phyloP scores from a whole-genome alignment of 1,284 basidiomycete species.

The Ceratobasidium sp. region DNA sequence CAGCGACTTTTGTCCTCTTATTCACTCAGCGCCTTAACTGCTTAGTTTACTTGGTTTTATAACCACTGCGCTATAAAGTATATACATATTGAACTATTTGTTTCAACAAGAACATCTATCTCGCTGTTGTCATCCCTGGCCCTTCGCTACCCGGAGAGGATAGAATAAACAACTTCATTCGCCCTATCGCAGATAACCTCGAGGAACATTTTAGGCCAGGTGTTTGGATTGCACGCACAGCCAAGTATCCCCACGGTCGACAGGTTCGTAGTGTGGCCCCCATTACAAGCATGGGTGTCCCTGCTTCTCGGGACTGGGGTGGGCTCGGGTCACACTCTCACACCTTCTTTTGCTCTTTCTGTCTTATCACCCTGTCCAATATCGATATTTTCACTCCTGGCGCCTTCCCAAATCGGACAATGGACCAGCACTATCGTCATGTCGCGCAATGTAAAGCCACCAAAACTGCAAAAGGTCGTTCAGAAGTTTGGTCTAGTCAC shows the following conservation, averaged over 20 bases:
- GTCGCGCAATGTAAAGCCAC: not conserved
- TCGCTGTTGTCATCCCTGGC: slow-evolving; percentile 56
- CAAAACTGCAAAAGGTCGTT: no score
- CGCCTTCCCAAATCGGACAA: not conserved
- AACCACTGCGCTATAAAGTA: no score
- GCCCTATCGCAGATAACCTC: slow-evolving; percentile 53
- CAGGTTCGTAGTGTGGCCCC: not conserved
- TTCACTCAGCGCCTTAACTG: no score
- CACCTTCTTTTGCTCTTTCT: slow-evolving; percentile 6
- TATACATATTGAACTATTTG: no score
- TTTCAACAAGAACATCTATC: slow-evolving; percentile 57
- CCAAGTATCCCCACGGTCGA: slow-evolving; percentile 6
- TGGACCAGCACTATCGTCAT: no score
- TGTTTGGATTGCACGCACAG: slow-evolving; percentile 48
- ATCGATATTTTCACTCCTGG: not conserved
- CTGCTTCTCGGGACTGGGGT: not conserved
- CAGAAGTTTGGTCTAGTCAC: not conserved
- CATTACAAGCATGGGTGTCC: slow-evolving; percentile 5
- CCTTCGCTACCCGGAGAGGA: no score
- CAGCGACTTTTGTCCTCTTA: no score
- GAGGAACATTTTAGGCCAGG: slow-evolving; percentile 53
- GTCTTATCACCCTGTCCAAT: not conserved
- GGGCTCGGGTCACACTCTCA: not conserved
- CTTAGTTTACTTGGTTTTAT: no score
- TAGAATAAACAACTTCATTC: no score